Base-by-base conservation (phyloP, 2,329 filamentous ascomycete species). In the Cercospora zeina region DNA sequence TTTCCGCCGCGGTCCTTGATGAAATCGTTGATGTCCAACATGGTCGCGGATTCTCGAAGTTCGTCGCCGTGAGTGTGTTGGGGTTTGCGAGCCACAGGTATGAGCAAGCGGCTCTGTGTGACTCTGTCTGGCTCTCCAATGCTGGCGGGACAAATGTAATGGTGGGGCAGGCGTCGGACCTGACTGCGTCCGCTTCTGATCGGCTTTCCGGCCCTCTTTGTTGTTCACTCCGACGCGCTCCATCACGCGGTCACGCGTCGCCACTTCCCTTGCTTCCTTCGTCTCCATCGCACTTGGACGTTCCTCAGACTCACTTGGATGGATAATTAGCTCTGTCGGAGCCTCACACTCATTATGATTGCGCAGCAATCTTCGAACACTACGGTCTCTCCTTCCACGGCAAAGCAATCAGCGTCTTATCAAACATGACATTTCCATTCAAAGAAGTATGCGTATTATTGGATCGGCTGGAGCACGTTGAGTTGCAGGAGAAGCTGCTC, bases 1-100 rank as follows among this genome's bases (percentile, higher is more conserved):
- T 97, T 87, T 70, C 95, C 95, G 69, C 93, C 95, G 71, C 92
- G 89, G 78, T 97, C 91, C 75, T 85, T 74, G 71, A 82, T 81
- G 73, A 82, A 82, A 72, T 82, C 81, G 72, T 81, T 80, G 62
- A 80, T 75, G 72, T 79, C 77, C 63, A 79, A 63, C 77, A 78
- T 78, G 51, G 8, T 65, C 36, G 54, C 51, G 55, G 36, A 24
- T 30, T 45, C 39, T n/a, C 27, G 13, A 10, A 24, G 4, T 4
- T 59, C 13, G 19, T 39, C 19, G 11, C 14, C 14, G 27, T n/a
- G 31, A 19, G 16, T 49, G 30, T 50, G 24, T 24, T 27, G 21
- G 27, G n/a, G 47, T 50, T 45, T 30, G 55, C 21, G 37, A n/a
- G 16, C 34, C 39, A n/a, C n/a, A 27, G 21, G 27, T 58, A 36